Conservation (phyloP, 352 stramenopile genomes). For the Phytophthora podocarpi region DNA sequence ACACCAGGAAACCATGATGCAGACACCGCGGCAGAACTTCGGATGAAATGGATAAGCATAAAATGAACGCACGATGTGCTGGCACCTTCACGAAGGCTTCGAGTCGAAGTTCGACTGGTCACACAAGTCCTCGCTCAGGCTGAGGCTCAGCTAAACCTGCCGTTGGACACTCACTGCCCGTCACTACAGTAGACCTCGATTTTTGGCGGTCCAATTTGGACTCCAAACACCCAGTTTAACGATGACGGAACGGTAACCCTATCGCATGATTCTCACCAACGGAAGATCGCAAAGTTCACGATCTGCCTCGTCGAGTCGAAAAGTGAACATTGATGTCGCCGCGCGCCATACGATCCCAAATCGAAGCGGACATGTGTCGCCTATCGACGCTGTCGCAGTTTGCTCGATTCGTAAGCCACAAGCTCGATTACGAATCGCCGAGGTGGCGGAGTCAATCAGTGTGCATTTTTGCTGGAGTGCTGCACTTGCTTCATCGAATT, state of each 20-base stretch:
- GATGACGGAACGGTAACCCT: background rate
- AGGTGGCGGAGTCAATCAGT: no score
- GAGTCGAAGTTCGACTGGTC: no score
- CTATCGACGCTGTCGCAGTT: slow-evolving; percentile 27
- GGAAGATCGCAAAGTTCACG: slow-evolving; percentile 21
- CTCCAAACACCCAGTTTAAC: no score
- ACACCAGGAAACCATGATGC: no score
- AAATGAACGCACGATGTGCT: background rate
- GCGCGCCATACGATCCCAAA: slow-evolving; percentile 28
- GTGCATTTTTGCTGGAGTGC: no score
- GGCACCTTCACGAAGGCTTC: no score
- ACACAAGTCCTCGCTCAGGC: background rate
- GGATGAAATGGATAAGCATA: background rate
- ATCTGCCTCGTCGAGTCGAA: slow-evolving; percentile 6
- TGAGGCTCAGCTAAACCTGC: no score
- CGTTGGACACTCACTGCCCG: slow-evolving; percentile 27
- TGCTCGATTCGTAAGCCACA: slow-evolving; percentile 16
- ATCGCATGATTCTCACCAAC: slow-evolving; percentile 1
- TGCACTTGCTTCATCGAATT: no score
- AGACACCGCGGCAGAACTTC: no score
- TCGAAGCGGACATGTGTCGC: slow-evolving; percentile 21
- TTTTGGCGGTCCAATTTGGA: slow-evolving; percentile 10
- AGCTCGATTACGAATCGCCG: slow-evolving; percentile 28
- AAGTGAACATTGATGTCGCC: background rate
- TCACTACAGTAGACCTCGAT: no score